Evolutionary conservation across 352 stramenopile species (phyloP).

Genomic region (Pythium coloratum): DNA sequence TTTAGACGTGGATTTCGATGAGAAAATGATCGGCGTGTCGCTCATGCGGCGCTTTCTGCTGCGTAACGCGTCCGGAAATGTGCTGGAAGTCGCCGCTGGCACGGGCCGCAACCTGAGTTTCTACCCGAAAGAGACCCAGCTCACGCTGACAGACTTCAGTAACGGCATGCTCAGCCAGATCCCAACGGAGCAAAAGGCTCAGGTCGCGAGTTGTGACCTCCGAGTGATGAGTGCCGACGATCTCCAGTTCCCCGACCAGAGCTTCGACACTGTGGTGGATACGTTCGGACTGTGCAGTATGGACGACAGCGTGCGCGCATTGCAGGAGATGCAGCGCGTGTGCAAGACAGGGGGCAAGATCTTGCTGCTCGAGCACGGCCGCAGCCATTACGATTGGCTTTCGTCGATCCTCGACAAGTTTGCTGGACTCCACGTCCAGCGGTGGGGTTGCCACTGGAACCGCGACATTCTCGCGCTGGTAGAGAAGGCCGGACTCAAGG

Average conservation of each 20-base stretch:
- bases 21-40: conserved; percentile 76
- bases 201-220: conserved; percentile 35
- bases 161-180: conserved; percentile 73
- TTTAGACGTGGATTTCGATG: conserved; percentile 72
- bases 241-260: conserved; percentile 64
- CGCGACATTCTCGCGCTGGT: conserved; percentile 92
- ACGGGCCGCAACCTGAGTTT: conserved; percentile 93
- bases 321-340: conserved; percentile 94
- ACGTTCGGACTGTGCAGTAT: conserved; percentile 97
- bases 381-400: conserved; percentile 88
- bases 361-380: conserved; percentile 95
- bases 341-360: conserved; percentile 88
- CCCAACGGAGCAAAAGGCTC: conserved; percentile 23
- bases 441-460: conserved; percentile 97
- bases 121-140: conserved; percentile 57
- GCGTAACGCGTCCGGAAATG: conserved; percentile 53
- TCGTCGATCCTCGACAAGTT: conserved; percentile 93
- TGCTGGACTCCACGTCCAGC: conserved; percentile 88
- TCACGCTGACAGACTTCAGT: conserved; percentile 79
- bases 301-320: conserved; percentile 89
- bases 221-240: conserved; percentile 59
- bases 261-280: conserved; percentile 95
- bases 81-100: conserved; percentile 94
- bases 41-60: conserved; percentile 86
- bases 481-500: conserved; percentile 72